Conservation (phyloP, 371 early-diverging fungal species). For the Coemansia sp. region DNA sequence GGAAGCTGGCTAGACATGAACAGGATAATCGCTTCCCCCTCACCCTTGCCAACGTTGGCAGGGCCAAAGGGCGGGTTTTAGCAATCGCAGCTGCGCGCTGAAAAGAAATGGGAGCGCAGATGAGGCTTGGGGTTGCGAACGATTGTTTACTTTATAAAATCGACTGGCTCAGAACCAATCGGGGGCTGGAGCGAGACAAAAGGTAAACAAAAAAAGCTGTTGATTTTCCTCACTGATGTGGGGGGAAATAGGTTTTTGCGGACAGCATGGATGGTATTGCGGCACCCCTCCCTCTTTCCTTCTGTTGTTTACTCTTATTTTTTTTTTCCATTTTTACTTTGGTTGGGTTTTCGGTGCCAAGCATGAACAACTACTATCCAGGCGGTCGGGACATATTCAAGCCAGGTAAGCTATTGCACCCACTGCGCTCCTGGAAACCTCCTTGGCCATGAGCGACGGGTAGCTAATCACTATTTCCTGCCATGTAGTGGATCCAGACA, state of each 20-base stretch:
- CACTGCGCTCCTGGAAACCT: not conserved
- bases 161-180: constrained; percentile 4
- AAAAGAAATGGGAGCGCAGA: too few species aligned
- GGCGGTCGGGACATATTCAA: constrained; percentile 41
- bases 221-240: not conserved
- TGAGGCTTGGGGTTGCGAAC: not conserved
- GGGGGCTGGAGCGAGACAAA: not conserved
- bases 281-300: not conserved
- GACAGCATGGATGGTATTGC: not conserved
- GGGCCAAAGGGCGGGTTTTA: too few species aligned
- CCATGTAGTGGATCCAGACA: constrained; percentile 37
- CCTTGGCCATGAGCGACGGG: too few species aligned
- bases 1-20: constrained; percentile 26
- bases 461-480: too few species aligned
- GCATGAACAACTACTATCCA: constrained; percentile 25
- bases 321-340: not conserved
- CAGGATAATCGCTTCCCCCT: too few species aligned
- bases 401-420: constrained; percentile 18
- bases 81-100: too few species aligned
- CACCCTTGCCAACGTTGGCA: too few species aligned
- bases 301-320: constrained; percentile 2
- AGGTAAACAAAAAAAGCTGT: constrained; percentile 1
- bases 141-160: constrained; percentile 9
- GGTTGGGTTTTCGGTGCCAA: not conserved
- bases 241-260: not conserved